Evolutionary conservation across 345 rosid genomes (phyloP).

Genomic region (Citrus mangshanensis): DNA sequence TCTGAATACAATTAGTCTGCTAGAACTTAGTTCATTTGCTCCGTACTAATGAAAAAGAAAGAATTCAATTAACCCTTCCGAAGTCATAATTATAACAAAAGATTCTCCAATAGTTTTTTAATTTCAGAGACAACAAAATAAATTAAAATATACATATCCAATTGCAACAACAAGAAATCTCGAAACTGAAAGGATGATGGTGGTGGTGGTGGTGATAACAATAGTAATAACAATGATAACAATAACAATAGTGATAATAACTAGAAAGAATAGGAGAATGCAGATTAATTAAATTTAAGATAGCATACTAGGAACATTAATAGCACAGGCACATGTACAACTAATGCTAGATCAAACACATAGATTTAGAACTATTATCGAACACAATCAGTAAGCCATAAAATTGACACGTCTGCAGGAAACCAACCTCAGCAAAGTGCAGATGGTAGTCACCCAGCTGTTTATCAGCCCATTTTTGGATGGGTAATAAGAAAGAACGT

Average conservation of each 20-base stretch:
- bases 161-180: background rate
- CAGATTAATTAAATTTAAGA: background rate
- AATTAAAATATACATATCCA: background rate
- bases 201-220: no score
- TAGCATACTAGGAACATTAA: background rate
- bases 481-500: slow-evolving; percentile 82
- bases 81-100: background rate
- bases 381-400: background rate
- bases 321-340: background rate
- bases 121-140: background rate
- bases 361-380: background rate
- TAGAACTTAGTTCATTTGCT: background rate
- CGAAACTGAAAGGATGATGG: background rate
- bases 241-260: background rate
- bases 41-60: background rate
- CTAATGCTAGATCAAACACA: background rate
- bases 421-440: slow-evolving; percentile 76
- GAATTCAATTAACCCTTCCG: background rate
- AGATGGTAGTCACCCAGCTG: slow-evolving; percentile 86
- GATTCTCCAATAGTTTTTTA: background rate
- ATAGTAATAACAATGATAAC: background rate
- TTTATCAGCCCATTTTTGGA: slow-evolving; percentile 88
- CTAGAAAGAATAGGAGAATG: background rate
- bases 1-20: background rate
- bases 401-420: background rate